Evolutionary conservation across 306 rosid genomes (phyloP).

Genomic region (Medicago truncatula): DNA sequence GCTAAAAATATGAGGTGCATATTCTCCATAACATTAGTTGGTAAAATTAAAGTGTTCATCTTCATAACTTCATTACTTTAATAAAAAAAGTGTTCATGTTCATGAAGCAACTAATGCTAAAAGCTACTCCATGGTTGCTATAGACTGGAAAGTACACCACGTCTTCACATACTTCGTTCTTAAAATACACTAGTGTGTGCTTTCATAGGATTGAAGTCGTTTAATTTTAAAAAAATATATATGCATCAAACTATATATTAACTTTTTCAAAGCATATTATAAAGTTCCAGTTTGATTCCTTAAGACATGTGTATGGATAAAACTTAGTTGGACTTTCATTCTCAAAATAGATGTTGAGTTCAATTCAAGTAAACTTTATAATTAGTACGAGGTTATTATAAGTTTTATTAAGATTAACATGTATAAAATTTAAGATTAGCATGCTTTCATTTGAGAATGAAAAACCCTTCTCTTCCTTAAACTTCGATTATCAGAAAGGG

Average conservation of each 20-base stretch:
- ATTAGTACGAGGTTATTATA: too few relatives aligned
- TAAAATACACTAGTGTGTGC: neutral
- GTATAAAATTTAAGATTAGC: too few relatives aligned
- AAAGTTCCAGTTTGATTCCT: neutral
- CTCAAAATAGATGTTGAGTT: conserved; percentile 6
- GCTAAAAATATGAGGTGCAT: too few relatives aligned
- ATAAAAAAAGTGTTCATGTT: neutral
- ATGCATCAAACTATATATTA: neutral
- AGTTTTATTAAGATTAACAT: too few relatives aligned
- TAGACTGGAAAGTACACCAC: neutral
- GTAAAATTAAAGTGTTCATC: too few relatives aligned
- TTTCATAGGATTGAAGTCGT: neutral
- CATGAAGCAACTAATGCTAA: neutral
- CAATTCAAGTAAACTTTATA: too few relatives aligned
- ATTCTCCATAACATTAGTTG: too few relatives aligned
- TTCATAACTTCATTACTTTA: too few relatives aligned
- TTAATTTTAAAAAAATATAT: neutral
- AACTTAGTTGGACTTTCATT: neutral
- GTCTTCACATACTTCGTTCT: neutral
- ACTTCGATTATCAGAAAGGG: too few relatives aligned
- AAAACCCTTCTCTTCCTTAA: too few relatives aligned
- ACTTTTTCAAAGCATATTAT: neutral
- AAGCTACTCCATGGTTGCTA: neutral
- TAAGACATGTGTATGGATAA: neutral
- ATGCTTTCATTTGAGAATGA: too few relatives aligned